Evolutionary conservation across 768 basidiomycete species (phyloP), one percentile per base, ranked within the genome.

Genomic region (Boletus patriciae): DNA sequence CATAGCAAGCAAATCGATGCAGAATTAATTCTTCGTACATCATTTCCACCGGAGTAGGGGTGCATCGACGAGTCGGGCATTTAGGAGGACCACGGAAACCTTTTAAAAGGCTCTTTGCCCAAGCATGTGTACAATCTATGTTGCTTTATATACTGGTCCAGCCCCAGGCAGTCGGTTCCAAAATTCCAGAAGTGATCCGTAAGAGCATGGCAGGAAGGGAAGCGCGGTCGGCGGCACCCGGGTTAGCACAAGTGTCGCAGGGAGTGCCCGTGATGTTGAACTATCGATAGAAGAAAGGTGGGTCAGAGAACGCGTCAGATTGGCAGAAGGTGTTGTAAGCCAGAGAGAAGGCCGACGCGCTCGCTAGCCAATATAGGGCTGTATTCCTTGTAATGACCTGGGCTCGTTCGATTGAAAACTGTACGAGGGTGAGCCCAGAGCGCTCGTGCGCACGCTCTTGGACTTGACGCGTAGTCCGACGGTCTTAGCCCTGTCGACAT

Each of bases 361-460:
- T 79, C 78, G 25, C 49, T 55, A 6, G 50, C 37, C 7, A 34
- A 57, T n/a, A n/a, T n/a, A n/a, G n/a, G 18, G 91, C n/a, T n/a
- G n/a, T 70, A 70, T 50, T 66, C 66, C 52, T 66, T 65, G 61
- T 52, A 58, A 11, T 59, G 54, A 9, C 46, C 54, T 5, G 62
- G 16, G 41, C 38, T 54, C 59, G 65, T 63, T 45, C 40, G 21
- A 16, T 25, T 27, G 19, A 19, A 21, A 25, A 46, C 46, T 19
- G 33, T 15, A 33, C 6, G 41, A 16, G 5, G 21, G 15, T 19
- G 19, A 31, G 16, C 42, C 18, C 33, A 8, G n/a, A n/a, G n/a
- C n/a, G n/a, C n/a, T n/a, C n/a, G n/a, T n/a, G n/a, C n/a, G n/a
- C n/a, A n/a, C n/a, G n/a, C n/a, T n/a, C n/a, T n/a, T n/a, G n/a